Conservation (phyloP, 805 yeast genomes). For the Starmerella davenportii region DNA sequence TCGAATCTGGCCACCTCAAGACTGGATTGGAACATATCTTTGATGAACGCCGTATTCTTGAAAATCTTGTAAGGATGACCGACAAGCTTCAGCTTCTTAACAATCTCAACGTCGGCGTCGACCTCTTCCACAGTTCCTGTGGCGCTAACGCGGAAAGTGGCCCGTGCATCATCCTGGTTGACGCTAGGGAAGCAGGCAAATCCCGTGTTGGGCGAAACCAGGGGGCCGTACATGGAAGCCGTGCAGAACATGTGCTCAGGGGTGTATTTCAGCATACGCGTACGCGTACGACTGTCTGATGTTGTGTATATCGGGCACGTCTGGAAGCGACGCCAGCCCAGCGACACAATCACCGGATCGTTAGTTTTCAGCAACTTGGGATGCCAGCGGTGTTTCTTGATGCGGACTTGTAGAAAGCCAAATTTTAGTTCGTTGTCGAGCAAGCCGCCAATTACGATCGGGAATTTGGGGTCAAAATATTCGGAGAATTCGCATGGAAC, state of each 20-base stretch:
- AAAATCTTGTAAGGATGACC: constrained; percentile 88
- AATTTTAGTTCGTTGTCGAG: constrained; percentile 80
- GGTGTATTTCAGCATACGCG: constrained; percentile 92
- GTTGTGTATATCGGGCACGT: constrained; percentile 92
- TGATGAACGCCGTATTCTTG: constrained; percentile 91
- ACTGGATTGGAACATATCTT: constrained; percentile 84
- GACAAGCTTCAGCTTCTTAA: constrained; percentile 83
- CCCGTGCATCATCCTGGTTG: constrained; percentile 65
- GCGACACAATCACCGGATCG: constrained; percentile 81
- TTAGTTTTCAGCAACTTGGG: constrained; percentile 85
- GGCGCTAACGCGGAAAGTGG: constrained; percentile 85
- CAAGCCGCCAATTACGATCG: constrained; percentile 79
- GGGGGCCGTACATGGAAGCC: constrained; percentile 91
- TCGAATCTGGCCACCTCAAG: constrained; percentile 95
- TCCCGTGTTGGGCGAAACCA: constrained; percentile 93
- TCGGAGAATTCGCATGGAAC: constrained; percentile 83
- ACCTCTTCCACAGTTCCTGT: constrained; percentile 93
- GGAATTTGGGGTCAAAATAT: constrained; percentile 68
- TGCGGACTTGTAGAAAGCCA: constrained; percentile 81
- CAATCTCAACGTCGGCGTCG: constrained; percentile 75
- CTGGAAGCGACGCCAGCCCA: constrained; percentile 98
- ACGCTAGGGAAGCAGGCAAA: constrained; percentile 89
- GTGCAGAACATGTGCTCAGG: constrained; percentile 96
- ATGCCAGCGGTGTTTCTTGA: constrained; percentile 98
- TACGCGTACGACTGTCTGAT: constrained; percentile 91